Base-by-base conservation (phyloP, 352 stramenopile species). In the Halophytophthora polymorphica region DNA sequence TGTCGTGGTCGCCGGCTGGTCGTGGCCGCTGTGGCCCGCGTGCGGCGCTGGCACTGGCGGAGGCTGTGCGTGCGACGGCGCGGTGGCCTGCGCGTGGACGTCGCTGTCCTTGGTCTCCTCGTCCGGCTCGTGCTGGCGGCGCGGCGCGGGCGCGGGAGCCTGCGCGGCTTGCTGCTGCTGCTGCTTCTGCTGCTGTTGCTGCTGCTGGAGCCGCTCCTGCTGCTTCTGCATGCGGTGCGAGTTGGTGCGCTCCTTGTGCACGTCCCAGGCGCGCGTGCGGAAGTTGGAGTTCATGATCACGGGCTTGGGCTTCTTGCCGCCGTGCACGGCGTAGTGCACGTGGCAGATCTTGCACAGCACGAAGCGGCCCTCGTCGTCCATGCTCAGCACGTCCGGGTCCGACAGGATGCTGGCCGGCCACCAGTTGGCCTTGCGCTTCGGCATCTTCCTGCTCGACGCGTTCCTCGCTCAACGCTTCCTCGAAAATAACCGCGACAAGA, bases 251-350 rank as follows among this genome's bases (percentile, higher is more conserved):
- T 87, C 75, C 61, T 90, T 90, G 63, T 90, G 80, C 34, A 90
- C 80, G 43, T 90, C 80, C 80, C 80, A 90, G 25, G 80, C 80
- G 21, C 80, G 68, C 42, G 75, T 87, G 42, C 80, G 80, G 54
- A 90, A 90, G 43, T 83, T 80, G 19, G 80, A 87, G 65, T 90
- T 90, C 77, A 90, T 88, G 50, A 90, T 81, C 29, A 90, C 77
- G 6, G 80, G 80, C 42, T 88, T 88, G 41, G 80, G 80, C 45
- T 86, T 86, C 71, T 90, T 90, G 46, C 80, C 80, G 47, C 80
- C 80, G 47, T 90, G 77, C 35, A 90, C 75, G 10, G 80, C 77
- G 59, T 88, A 90, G 58, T 90, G 77, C 33, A 88, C 73, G 55
- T 90, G 80, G 53, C 80, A 90, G 53, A 90, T 83, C 54, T 88